Conservation (phyloP, 169 alveolate species). For the Plasmodium reichenowi region DNA sequence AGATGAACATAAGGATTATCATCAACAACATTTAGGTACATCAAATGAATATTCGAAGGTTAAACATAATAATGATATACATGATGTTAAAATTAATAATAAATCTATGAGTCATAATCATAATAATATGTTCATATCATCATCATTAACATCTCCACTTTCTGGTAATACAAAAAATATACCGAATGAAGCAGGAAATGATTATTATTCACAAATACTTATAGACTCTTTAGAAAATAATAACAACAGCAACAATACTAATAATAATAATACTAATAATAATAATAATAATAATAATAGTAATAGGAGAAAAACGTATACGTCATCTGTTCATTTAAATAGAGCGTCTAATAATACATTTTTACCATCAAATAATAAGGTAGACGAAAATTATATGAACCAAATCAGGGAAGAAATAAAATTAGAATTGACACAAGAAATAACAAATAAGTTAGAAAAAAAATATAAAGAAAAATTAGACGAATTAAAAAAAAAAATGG, state of each 20-base stretch:
- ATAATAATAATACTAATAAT: not conserved
- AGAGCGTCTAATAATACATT: not conserved
- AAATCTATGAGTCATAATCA: constrained; percentile 5
- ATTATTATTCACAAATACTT: not conserved
- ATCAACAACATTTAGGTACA: not conserved
- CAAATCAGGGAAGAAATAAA: constrained; percentile 41
- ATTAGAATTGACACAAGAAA: constrained; percentile 38
- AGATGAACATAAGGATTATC: no score
- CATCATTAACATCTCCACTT: not conserved
- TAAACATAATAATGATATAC: not conserved
- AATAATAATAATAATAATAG: not conserved
- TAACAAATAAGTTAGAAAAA: constrained; percentile 49
- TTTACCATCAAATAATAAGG: not conserved
- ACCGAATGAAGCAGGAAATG: constrained; percentile 15
- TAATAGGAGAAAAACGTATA: not conserved
- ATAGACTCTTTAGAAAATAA: not conserved
- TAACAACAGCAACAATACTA: not conserved
- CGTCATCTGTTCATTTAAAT: not conserved
- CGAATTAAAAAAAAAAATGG: constrained; percentile 6
- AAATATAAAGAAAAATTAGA: constrained; percentile 53
- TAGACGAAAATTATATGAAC: constrained; percentile 9
- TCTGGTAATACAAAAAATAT: constrained; percentile 2
- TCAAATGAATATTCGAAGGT: constrained; percentile 5
- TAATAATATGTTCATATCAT: not conserved
- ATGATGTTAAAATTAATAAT: constrained; percentile 4